These are phyloP conservation scores for Nannochloris sp. DNA, from an alignment of 139 green algal genomes.

Conservation along the genomic window DNA sequence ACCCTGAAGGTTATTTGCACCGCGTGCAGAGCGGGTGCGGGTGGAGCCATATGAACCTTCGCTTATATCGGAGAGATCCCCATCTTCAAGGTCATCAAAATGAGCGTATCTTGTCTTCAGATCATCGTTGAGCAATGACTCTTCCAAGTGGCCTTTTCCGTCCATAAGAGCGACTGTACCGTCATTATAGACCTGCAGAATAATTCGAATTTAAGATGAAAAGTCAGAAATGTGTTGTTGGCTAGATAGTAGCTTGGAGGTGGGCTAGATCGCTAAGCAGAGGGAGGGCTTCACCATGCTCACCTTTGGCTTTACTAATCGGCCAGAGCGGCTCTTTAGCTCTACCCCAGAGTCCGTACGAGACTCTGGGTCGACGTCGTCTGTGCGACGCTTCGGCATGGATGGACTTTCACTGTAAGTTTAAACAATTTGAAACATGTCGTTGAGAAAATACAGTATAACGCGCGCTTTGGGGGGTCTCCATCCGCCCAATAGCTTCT, in stretches of 20 bases:
- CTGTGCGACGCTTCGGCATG: too few relatives aligned
- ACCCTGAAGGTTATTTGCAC: slow-evolving; percentile 5
- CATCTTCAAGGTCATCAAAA: neutral
- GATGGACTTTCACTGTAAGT: too few relatives aligned
- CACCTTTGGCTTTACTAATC: slow-evolving; percentile 36
- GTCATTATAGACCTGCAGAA: slow-evolving; percentile 18
- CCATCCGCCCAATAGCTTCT: too few relatives aligned
- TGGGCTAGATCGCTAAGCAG: too few relatives aligned
- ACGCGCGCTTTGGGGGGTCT: too few relatives aligned
- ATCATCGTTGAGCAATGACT: neutral
- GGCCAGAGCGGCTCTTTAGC: slow-evolving; percentile 25
- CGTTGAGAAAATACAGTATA: too few relatives aligned
- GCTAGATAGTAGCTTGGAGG: too few relatives aligned
- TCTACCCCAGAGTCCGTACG: neutral
- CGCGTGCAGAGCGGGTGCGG: slow-evolving; percentile 2
- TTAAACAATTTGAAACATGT: too few relatives aligned
- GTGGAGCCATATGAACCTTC: slow-evolving; percentile 3
- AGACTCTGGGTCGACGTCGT: too few relatives aligned
- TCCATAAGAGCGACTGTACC: slow-evolving; percentile 7
- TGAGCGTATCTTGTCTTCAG: too few relatives aligned
- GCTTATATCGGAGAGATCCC: neutral
- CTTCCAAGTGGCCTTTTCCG: slow-evolving; percentile 1
- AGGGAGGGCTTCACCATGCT: neutral
- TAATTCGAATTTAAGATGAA: too few relatives aligned
- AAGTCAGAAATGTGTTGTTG: too few relatives aligned